Percentiles rank a stretch among this genome's conserved stretches.
These are phyloP conservation scores for Colletotrichum limetticola DNA, from an alignment of 2,329 filamentous ascomycete genomes.

Conservation along the genomic window DNA sequence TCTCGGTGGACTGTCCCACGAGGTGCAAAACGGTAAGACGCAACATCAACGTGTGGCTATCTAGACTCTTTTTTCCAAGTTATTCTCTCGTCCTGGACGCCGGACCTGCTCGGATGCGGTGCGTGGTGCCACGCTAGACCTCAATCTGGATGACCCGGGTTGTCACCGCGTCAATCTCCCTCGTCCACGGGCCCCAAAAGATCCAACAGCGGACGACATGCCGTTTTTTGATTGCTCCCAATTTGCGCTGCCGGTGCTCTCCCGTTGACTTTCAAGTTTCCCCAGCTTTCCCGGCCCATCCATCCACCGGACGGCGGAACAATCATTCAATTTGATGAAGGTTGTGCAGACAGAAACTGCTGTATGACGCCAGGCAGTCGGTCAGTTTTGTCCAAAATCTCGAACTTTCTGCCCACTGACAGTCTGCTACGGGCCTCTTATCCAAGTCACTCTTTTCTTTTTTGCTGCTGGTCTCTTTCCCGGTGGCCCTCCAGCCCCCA, in stretches of 20 bases:
- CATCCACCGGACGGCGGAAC: background rate
- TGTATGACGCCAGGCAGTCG: slow-evolving; percentile 25
- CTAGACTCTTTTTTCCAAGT: background rate
- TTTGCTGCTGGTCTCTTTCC: slow-evolving; percentile 3
- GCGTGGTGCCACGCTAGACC: slow-evolving; percentile 8
- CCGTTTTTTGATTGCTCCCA: slow-evolving; percentile 19
- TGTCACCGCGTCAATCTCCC: slow-evolving; percentile 13
- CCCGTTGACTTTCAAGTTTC: slow-evolving; percentile 4
- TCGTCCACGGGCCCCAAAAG: slow-evolving; percentile 8
- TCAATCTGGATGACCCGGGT: slow-evolving; percentile 11
- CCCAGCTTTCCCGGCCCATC: slow-evolving; percentile 11
- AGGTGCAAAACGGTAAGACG: background rate
- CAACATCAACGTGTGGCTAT: background rate
- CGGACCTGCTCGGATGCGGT: background rate
- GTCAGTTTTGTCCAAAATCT: background rate
- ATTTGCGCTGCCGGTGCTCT: slow-evolving; percentile 20
- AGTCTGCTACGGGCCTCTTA: background rate
- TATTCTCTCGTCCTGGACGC: background rate
- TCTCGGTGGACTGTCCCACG: background rate
- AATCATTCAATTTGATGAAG: slow-evolving; percentile 5
- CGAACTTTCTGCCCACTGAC: background rate
- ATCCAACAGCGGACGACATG: slow-evolving; percentile 3
- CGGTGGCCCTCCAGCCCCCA: background rate
- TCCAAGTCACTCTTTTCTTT: background rate
- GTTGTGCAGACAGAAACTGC: slow-evolving; percentile 9